These are phyloP conservation scores for Amanita pseudoporphyria DNA, from an alignment of 768 basidiomycete genomes.

Conservation along the genomic window DNA sequence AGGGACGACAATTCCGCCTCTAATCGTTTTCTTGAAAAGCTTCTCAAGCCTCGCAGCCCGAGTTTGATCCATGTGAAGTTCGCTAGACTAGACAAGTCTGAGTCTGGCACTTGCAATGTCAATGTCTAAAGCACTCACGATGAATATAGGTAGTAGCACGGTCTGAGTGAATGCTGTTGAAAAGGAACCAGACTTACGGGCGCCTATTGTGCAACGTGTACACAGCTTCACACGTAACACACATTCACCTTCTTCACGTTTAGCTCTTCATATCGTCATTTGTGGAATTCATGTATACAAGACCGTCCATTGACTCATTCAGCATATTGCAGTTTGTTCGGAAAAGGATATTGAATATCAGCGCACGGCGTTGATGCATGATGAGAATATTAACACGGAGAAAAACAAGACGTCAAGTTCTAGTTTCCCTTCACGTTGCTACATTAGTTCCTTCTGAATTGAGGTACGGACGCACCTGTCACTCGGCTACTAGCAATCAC, in stretches of 20 bases:
- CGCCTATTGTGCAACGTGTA: not conserved
- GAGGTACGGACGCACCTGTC: no score
- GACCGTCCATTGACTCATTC: no score
- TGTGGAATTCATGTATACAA: no score
- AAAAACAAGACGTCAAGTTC: no score
- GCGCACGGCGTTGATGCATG: no score
- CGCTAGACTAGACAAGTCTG: not conserved
- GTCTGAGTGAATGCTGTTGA: not conserved
- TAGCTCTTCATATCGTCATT: no score
- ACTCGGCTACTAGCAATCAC: no score
- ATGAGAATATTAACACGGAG: no score
- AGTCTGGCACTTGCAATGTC: not conserved
- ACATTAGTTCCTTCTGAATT: no score
- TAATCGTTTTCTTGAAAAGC: not conserved
- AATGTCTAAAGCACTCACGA: not conserved
- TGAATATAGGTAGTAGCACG: not conserved
- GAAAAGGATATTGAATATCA: no score
- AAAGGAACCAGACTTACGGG: not conserved
- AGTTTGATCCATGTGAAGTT: not conserved
- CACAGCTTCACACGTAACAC: not conserved
- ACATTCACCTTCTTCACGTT: not conserved
- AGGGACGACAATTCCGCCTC: not conserved
- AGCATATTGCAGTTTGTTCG: no score
- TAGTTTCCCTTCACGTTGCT: no score
- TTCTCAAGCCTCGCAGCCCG: constrained; percentile 3